Percentiles rank a stretch among this genome's conserved stretches.
phyloP scores from a whole-genome alignment of 345 rosid genomes.

The Corymbia maculata region DNA sequence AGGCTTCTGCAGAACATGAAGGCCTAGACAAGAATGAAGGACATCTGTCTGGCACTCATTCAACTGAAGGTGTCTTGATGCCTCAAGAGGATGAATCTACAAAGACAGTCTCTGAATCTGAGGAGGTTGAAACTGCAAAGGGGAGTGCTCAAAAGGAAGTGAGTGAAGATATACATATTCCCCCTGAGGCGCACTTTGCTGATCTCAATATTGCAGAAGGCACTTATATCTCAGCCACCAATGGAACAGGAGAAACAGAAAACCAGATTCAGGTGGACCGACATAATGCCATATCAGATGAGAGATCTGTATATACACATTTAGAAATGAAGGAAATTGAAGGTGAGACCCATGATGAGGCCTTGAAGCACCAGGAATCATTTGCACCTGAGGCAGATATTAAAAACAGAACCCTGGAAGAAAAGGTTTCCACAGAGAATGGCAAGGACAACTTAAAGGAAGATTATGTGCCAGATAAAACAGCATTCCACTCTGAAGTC shows the following conservation, averaged over 20 bases:
- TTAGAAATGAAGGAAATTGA: not conserved
- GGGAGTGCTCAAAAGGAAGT: not conserved
- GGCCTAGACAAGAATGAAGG: not conserved
- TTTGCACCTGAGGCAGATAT: not conserved
- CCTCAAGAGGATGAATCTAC: not conserved
- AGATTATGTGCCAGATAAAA: not conserved
- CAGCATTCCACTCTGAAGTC: not conserved
- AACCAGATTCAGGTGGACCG: not conserved
- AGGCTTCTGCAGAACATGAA: not conserved
- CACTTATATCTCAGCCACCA: not conserved
- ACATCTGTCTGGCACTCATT: not conserved
- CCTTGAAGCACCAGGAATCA: not conserved
- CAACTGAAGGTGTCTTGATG: not conserved
- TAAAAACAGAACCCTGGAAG: not conserved
- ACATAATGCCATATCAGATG: not conserved
- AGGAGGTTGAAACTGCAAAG: not conserved
- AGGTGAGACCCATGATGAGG: not conserved
- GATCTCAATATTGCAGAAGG: not conserved
- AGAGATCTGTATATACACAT: not conserved
- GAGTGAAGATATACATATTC: not conserved
- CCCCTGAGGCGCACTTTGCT: not conserved
- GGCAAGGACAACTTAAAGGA: not conserved
- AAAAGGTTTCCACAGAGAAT: not conserved
- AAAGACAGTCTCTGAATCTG: not conserved
- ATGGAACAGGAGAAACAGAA: not conserved